A percentile compares a stretch with the other conserved stretches of the same genome.
Conservation (phyloP, 2,329 filamentous ascomycete genomes). For the Ramularia endophylla region DNA sequence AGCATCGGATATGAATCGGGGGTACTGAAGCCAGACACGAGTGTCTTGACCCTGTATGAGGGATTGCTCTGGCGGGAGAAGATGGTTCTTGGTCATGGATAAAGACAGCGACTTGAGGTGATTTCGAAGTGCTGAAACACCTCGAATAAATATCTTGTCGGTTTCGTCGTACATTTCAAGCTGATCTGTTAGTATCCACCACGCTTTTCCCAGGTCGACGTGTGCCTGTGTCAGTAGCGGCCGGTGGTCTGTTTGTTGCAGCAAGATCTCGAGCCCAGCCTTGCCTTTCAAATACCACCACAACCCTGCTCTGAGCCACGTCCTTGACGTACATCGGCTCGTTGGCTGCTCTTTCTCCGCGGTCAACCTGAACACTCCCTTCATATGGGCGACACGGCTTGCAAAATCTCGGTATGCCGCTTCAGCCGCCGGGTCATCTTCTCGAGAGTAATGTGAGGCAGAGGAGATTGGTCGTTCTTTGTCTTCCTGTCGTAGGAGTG, state of each 20-base stretch:
- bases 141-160: constrained; percentile 3
- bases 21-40: constrained; percentile 75
- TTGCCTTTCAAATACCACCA: constrained; percentile 92
- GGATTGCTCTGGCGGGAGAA: constrained; percentile 59
- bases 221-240: constrained; percentile 66
- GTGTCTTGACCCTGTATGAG: constrained; percentile 76
- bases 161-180: constrained; percentile 23
- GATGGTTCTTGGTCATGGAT: constrained; percentile 75
- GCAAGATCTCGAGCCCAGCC: constrained; percentile 64
- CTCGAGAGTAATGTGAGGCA: constrained; percentile 16
- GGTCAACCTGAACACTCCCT: constrained; percentile 69
- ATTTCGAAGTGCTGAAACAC: constrained; percentile 11
- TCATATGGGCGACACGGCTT: constrained; percentile 64
- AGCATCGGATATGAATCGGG: constrained; percentile 65
- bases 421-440: constrained; percentile 45
- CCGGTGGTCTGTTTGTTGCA: constrained; percentile 51
- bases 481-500: constrained; percentile 18
- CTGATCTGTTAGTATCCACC: constrained; percentile 62
- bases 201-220: constrained; percentile 75
- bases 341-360: constrained; percentile 67
- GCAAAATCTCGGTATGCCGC: constrained; percentile 67
- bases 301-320: constrained; percentile 62
- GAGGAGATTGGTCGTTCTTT: constrained; percentile 17
- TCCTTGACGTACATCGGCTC: constrained; percentile 50
- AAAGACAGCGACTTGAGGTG: constrained; percentile 64